Conservation (phyloP, 345 rosid genomes). For the Bruguiera parviflora region DNA sequence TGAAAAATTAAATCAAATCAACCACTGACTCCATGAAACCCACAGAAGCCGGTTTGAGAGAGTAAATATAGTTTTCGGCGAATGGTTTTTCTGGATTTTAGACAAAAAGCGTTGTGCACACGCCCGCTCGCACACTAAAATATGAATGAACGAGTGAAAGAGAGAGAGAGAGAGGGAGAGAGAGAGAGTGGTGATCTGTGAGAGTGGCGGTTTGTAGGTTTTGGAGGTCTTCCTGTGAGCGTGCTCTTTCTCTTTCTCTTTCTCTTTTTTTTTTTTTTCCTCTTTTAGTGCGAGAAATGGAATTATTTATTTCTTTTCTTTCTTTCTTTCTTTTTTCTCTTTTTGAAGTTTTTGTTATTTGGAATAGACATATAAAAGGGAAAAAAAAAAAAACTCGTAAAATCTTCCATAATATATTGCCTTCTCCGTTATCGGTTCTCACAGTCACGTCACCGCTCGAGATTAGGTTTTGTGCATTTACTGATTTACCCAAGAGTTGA, state of each 20-base stretch:
- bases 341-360: too few species aligned
- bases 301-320: too few species aligned
- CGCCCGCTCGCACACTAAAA: too few species aligned
- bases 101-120: background rate
- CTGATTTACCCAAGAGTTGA: too few species aligned
- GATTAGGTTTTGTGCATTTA: too few species aligned
- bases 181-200: conserved; percentile 1
- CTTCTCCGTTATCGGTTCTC: too few species aligned
- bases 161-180: conserved; percentile 1
- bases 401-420: too few species aligned
- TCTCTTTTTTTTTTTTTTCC: background rate
- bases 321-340: too few species aligned
- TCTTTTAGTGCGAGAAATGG: background rate
- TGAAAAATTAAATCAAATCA: background rate
- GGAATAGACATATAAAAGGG: too few species aligned
- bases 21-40: background rate
- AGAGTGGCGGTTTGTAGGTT: conserved; percentile 13
- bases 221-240: conserved; percentile 7
- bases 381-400: too few species aligned
- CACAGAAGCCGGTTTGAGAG: background rate
- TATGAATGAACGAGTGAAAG: background rate
- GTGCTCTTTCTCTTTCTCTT: background rate
- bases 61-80: conserved; percentile 1
- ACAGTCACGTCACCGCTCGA: too few species aligned
- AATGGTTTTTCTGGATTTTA: conserved; percentile 14